Evolutionary conservation across 2,329 filamentous ascomycete genomes (phyloP).

Genomic region (Blastomyces silverae): DNA sequence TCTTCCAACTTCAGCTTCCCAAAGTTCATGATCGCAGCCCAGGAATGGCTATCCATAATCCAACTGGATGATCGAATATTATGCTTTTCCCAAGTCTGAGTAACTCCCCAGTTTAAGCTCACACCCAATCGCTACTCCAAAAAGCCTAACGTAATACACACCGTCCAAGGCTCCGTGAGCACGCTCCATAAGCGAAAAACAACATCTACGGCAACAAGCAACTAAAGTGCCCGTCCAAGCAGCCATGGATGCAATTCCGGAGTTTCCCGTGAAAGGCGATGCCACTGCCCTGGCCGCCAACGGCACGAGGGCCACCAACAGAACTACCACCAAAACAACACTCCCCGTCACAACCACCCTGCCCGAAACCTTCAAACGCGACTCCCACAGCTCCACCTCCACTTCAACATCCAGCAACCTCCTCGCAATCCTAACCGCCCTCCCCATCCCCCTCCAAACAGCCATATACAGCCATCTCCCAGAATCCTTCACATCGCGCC

Average conservation of each 20-base stretch:
- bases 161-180: too few species aligned
- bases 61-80: too few species aligned
- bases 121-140: neutral
- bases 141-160: too few species aligned
- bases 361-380: neutral
- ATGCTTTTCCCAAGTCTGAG: too few species aligned
- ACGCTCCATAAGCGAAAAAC: too few species aligned
- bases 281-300: neutral
- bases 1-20: neutral
- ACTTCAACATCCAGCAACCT: neutral
- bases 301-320: conserved; percentile 1
- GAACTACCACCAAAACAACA: neutral
- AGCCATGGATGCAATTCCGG: neutral
- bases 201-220: neutral
- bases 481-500: conserved; percentile 6
- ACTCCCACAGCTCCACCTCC: neutral
- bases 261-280: neutral
- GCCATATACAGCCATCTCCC: neutral
- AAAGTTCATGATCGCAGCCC: neutral
- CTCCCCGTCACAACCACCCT: neutral
- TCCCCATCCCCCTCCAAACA: neutral
- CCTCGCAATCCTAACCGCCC: neutral
- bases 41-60: neutral
- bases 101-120: too few species aligned
- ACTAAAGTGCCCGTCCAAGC: neutral